Evolutionary conservation across 352 stramenopile genomes (phyloP).

Genomic region (Pythium scleroteichum): DNA sequence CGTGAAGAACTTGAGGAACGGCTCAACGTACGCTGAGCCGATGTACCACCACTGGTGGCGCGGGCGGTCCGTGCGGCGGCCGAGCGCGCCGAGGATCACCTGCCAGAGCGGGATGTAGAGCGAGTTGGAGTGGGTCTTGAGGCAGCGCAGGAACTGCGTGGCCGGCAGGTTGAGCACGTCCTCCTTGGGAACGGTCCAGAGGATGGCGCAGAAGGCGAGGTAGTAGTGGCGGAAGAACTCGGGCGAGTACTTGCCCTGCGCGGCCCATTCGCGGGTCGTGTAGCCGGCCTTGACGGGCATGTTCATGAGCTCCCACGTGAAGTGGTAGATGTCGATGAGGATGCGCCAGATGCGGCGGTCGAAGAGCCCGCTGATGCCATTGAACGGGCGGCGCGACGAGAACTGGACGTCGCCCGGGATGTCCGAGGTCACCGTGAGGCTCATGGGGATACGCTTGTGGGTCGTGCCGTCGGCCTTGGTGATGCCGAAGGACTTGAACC

Average conservation of each 20-base stretch:
- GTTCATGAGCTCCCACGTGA: constrained; percentile 85
- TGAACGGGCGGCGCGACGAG: constrained; percentile 79
- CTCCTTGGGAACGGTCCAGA: constrained; percentile 85
- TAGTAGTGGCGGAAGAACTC: constrained; percentile 90
- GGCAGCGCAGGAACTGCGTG: constrained; percentile 84
- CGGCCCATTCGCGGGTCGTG: constrained; percentile 78
- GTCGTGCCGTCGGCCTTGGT: constrained; percentile 85
- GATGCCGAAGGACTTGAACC: constrained; percentile 85
- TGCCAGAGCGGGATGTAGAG: constrained; percentile 88
- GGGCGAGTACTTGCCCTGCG: constrained; percentile 66
- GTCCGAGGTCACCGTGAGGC: constrained; percentile 82
- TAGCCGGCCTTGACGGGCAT: constrained; percentile 78
- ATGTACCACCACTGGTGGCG: constrained; percentile 88
- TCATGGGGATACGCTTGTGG: constrained; percentile 87
- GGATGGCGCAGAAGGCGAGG: constrained; percentile 82
- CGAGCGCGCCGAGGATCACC: constrained; percentile 73
- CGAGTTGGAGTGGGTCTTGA: constrained; percentile 87
- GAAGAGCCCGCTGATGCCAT: constrained; percentile 66
- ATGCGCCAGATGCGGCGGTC: constrained; percentile 81
- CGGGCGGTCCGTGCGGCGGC: constrained; percentile 72
- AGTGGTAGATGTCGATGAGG: constrained; percentile 86
- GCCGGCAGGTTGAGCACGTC: constrained; percentile 82
- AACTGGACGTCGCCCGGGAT: constrained; percentile 83
- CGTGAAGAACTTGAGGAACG: constrained; percentile 87
- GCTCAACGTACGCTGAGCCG: constrained; percentile 79